Evolutionary conservation across 306 rosid species (phyloP), one percentile per base, ranked within the genome.

Genomic region (Acacia melanoxylon): DNA sequence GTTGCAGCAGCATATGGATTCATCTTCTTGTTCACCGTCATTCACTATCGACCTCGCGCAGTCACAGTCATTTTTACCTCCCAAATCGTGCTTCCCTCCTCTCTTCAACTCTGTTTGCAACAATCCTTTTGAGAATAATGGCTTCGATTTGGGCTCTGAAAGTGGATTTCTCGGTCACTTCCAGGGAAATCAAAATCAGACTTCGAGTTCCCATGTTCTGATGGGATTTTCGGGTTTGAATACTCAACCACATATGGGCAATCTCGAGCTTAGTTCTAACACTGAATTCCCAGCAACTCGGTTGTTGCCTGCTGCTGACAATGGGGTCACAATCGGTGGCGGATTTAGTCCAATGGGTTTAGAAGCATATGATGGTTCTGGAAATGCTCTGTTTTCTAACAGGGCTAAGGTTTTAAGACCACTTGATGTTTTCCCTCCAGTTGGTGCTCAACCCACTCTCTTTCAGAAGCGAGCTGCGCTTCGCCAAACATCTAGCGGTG

Each of bases 391-490:
- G 86, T 89, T 87, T 80, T 75, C 68, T 42, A 88, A 86, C 78
- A 80, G 84, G 78, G 63, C 88, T 12, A 91, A 83, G 73, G 85
- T 40, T 68, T 56, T 89, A 46, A 75, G 83, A 70, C 91, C 94
- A 31, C 86, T 89, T 15, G 91, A 91, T 29, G 84, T 84, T 16
- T 86, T 88, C 52, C 89, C 94, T 20, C 79, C 78, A 14, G 69
- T 78, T 68, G 93, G 90, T 10, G 69, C 88, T n/a, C 95, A 86
- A 74, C 96, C 97, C 3, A 95, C 94, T 25, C 83, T 95, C 59
- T 95, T 91, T 51, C 93, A 91, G 93, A 95, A 95, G 83, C 85
- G 99, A 52, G 90, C 92, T 8, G 92, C 94, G 12, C 92, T 85
- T 63, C 83, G 90, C 49, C 87, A 89, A 29, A 85, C 80, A 62